Evolutionary conservation across 306 rosid genomes (phyloP), one percentile per base, ranked within the genome.

Genomic region (Ceratonia siliqua): DNA sequence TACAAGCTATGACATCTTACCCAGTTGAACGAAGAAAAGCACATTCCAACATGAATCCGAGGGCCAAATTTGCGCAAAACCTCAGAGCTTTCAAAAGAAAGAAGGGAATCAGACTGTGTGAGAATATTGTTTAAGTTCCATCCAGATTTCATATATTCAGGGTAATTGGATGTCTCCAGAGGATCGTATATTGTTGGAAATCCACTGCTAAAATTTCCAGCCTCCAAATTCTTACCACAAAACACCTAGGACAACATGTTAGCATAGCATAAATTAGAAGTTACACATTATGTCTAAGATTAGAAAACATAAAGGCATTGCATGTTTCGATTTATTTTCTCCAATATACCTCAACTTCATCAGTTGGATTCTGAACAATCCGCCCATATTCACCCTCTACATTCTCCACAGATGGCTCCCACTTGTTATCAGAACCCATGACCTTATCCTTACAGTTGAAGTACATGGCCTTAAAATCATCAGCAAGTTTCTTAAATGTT

Each of bases 341-440:
- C 55, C 24, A 54, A 69, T 65, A 53, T 82, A 89, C 99, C 97
- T 94, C 91, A 54, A 90, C 90, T 87, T 86, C 89, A 68, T 92
- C 95, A 15, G 95, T 90, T 72, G 97, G 92, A 77, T 82, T 85
- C 79, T 87, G 93, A 80, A 72, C 70, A 70, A 94, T 90, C 24
- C 89, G 91, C 68, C 83, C 77, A 80, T 88, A 90, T 79, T 90
- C 95, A 84, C 90, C 95, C 82, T 92, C 96, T 68, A 92, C 82
- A 82, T 86, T 81, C 78, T 87, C 93, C 65, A 87, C 88, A 54
- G 90, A 81, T 17, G 92, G 95, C 54, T 84, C 87, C 90, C 86
- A 84, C 59, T 76, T 78, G 65, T 43, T 68, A 70, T 67, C 81
- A 72, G 87, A 77, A 75, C 39, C 58, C 28, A 53, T 68, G 52